Evolutionary conservation across 352 stramenopile genomes (phyloP).

Genomic region (Thraustochytrium sp.): DNA sequence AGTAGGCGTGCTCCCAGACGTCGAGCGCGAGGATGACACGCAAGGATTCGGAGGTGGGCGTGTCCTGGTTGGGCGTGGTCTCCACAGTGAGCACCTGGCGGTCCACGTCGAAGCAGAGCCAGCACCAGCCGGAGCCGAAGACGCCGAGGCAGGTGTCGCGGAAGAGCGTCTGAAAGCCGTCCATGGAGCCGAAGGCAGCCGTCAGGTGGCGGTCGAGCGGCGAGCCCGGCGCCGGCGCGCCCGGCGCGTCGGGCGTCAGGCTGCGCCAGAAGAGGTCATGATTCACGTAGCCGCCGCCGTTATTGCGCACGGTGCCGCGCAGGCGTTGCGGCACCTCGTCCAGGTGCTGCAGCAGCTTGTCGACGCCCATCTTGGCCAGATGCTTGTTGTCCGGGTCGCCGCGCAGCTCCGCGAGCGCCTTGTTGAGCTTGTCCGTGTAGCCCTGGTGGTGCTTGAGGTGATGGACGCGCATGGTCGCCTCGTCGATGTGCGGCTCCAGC

Average conservation of each 20-base stretch:
- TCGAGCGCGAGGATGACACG: constrained; percentile 79
- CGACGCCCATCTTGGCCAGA: constrained; percentile 53
- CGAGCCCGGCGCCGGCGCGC: constrained; percentile 57
- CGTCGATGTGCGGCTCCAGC: constrained; percentile 59
- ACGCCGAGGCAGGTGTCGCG: constrained; percentile 59
- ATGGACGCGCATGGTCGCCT: constrained; percentile 78
- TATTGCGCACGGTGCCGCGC: constrained; percentile 58
- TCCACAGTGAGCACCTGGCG: constrained; percentile 82
- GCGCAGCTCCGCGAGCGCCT: constrained; percentile 22
- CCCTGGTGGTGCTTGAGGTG: constrained; percentile 70
- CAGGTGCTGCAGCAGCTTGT: constrained; percentile 49
- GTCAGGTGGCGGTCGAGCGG: constrained; percentile 62
- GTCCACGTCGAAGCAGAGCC: constrained; percentile 62
- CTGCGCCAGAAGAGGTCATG: constrained; percentile 77
- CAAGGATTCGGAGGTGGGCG: constrained; percentile 65
- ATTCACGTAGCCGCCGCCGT: constrained; percentile 69
- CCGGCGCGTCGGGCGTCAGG: constrained; percentile 40
- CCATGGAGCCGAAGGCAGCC: constrained; percentile 66
- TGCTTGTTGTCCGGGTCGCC: not conserved
- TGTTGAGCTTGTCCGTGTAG: constrained; percentile 50
- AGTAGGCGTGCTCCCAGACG: constrained; percentile 91
- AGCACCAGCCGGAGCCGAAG: constrained; percentile 61
- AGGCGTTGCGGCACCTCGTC: constrained; percentile 19
- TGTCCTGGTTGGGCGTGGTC: constrained; percentile 91
- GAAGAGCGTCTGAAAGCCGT: constrained; percentile 70